These are phyloP conservation scores for Lentinus brumalis DNA, from an alignment of 768 basidiomycete genomes.

Conservation along the genomic window DNA sequence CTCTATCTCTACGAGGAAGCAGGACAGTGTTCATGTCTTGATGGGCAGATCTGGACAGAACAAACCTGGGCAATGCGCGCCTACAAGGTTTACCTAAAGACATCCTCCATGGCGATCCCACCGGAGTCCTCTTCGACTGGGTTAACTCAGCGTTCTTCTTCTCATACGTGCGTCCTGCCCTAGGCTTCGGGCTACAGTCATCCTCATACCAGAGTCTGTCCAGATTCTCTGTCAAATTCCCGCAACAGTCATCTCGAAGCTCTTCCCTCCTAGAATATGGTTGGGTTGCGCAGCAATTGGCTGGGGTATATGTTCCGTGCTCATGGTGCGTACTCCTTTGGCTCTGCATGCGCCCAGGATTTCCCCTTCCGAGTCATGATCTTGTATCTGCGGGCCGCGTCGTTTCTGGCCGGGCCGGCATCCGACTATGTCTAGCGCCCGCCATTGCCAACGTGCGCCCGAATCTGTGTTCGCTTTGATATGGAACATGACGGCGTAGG, in stretches of 20 bases:
- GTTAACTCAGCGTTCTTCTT: slow-evolving; percentile 77
- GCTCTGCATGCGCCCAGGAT: not conserved
- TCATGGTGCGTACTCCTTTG: slow-evolving; percentile 49
- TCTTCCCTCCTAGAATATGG: slow-evolving; percentile 69
- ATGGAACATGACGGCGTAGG: too few relatives aligned
- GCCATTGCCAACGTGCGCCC: too few relatives aligned
- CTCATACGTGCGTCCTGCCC: slow-evolving; percentile 61
- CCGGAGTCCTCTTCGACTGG: slow-evolving; percentile 76
- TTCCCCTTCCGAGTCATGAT: too few relatives aligned
- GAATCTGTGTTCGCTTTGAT: too few relatives aligned
- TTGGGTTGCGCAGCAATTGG: slow-evolving; percentile 65
- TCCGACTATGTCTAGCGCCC: too few relatives aligned
- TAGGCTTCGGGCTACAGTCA: not conserved
- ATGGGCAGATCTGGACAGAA: slow-evolving; percentile 61
- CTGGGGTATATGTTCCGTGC: slow-evolving; percentile 76
- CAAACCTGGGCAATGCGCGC: slow-evolving; percentile 79
- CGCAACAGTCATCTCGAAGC: slow-evolving; percentile 63
- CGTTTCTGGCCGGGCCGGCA: too few relatives aligned
- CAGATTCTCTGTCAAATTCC: slow-evolving; percentile 75
- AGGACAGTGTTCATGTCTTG: not conserved
- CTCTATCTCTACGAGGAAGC: not conserved
- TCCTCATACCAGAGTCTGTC: not conserved
- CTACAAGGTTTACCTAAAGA: slow-evolving; percentile 71
- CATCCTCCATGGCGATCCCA: slow-evolving; percentile 64
- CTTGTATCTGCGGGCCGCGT: too few relatives aligned